Evolutionary conservation across 2,329 filamentous ascomycete genomes (phyloP).

Genomic region (Pseudogymnoascus sp.): DNA sequence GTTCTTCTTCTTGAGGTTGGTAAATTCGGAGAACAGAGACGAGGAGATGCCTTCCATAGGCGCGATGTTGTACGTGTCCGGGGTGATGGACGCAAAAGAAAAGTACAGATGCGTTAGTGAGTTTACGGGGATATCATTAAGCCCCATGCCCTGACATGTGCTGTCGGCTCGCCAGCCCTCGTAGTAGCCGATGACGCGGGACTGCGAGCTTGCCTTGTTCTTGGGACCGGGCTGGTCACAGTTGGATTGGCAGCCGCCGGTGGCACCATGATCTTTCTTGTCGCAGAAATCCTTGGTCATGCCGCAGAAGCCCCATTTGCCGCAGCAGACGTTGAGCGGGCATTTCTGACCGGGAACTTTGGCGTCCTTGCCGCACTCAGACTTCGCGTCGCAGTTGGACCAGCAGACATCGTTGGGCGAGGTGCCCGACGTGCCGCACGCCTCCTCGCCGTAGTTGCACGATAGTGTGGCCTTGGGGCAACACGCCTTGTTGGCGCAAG

Average conservation of each 20-base stretch:
- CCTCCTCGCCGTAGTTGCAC: too few species aligned
- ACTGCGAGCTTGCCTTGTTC: background rate
- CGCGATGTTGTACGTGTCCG: background rate
- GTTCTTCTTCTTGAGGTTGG: slow-evolving; percentile 26
- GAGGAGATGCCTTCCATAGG: slow-evolving; percentile 3
- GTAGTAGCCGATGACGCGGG: slow-evolving; percentile 18
- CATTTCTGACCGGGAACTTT: background rate
- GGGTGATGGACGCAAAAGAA: slow-evolving; percentile 16
- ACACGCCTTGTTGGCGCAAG: too few species aligned
- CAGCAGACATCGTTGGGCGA: background rate
- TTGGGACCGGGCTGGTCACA: background rate
- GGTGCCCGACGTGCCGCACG: too few species aligned
- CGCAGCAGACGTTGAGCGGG: background rate
- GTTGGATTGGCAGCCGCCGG: background rate
- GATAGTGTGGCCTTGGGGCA: too few species aligned
- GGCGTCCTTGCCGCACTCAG: background rate
- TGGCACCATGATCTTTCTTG: background rate
- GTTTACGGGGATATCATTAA: slow-evolving; percentile 15
- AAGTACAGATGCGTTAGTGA: slow-evolving; percentile 17
- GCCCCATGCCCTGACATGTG: slow-evolving; percentile 15
- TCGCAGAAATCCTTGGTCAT: slow-evolving; percentile 9
- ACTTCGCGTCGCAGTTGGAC: background rate
- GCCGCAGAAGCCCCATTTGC: background rate
- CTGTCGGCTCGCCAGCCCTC: slow-evolving; percentile 16
- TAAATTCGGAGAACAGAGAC: slow-evolving; percentile 18